Percentiles rank a stretch among this genome's conserved stretches.
Evolutionary conservation across 2,329 filamentous ascomycete species (phyloP).

Genomic region (Fusarium torreyae): DNA sequence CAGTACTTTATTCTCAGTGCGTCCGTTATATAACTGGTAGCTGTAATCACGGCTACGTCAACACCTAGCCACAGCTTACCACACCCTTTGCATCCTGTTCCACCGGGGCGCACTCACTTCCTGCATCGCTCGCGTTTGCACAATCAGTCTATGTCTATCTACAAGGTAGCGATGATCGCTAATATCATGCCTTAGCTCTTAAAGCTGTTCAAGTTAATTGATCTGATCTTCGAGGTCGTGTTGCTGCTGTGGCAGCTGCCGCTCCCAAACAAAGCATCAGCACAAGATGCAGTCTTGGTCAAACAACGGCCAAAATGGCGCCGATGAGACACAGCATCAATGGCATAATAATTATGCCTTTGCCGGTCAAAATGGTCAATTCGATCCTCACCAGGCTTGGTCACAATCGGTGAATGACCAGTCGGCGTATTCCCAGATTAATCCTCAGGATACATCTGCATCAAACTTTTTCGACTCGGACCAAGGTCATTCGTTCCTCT

Average conservation of each 20-base stretch:
- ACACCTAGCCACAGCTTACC: conserved; percentile 32
- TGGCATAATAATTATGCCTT: conserved; percentile 57
- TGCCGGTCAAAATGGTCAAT: conserved; percentile 55
- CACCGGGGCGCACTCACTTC: conserved; percentile 29
- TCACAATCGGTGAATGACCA: conserved; percentile 56
- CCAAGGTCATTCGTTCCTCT: conserved; percentile 54
- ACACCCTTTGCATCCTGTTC: conserved; percentile 22
- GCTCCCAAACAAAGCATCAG: conserved; percentile 39
- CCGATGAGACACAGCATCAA: conserved; percentile 53
- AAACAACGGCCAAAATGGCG: conserved; percentile 56
- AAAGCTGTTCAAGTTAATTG: conserved; percentile 44
- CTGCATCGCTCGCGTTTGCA: conserved; percentile 38
- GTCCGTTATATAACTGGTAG: conserved; percentile 29
- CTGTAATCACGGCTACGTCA: conserved; percentile 43
- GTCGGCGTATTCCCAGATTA: conserved; percentile 53
- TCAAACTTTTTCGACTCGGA: conserved; percentile 56
- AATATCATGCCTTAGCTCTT: conserved; percentile 52
- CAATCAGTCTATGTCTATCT: conserved; percentile 34
- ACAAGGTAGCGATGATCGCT: conserved; percentile 49
- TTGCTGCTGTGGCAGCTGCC: conserved; percentile 43
- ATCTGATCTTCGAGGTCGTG: conserved; percentile 38
- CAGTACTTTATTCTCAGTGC: conserved; percentile 42
- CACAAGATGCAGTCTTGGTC: conserved; percentile 61
- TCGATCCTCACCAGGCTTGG: conserved; percentile 59
- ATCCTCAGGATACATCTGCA: conserved; percentile 51